These are phyloP conservation scores for Cladosporium sphaerospermum DNA, from an alignment of 2,329 filamentous ascomycete genomes.

Conservation along the genomic window DNA sequence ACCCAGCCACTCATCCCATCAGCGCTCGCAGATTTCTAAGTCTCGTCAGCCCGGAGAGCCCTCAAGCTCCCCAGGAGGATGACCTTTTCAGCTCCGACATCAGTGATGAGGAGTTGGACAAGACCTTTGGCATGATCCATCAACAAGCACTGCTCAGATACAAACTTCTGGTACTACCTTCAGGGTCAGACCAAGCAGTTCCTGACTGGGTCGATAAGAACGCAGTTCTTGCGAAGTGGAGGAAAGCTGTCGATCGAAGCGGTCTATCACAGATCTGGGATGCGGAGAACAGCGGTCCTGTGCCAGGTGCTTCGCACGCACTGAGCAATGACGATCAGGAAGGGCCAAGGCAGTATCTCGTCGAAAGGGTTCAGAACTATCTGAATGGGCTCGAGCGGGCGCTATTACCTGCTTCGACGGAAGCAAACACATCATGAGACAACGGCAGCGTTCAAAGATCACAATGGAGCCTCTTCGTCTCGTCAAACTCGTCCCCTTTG, in stretches of 20 bases:
- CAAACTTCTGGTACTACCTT: conserved; percentile 56
- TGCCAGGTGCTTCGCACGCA: conserved; percentile 45
- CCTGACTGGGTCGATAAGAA: conserved; percentile 53
- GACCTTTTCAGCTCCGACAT: conserved; percentile 81
- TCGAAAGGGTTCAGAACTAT: conserved; percentile 17
- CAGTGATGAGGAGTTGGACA: conserved; percentile 48
- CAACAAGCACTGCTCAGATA: conserved; percentile 41
- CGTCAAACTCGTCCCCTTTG: too few species aligned
- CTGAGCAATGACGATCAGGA: conserved; percentile 44
- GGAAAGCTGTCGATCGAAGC: conserved; percentile 38
- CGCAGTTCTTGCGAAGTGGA: conserved; percentile 53
- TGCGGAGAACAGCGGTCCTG: conserved; percentile 41
- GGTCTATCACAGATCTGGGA: conserved; percentile 41
- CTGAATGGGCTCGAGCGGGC: conserved; percentile 9
- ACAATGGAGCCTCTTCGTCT: too few species aligned
- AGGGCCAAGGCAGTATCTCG: conserved; percentile 28
- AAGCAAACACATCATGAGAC: background rate
- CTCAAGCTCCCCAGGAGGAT: conserved; percentile 61
- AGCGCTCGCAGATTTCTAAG: conserved; percentile 54
- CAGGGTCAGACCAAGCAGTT: conserved; percentile 60
- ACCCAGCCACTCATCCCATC: conserved; percentile 37
- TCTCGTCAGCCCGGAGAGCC: conserved; percentile 50
- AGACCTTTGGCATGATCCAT: conserved; percentile 59
- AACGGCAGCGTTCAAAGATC: too few species aligned
- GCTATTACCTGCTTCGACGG: background rate